phyloP scores from a whole-genome alignment of 2,329 filamentous ascomycete species.

The Pyrenophora seminiperda region DNA sequence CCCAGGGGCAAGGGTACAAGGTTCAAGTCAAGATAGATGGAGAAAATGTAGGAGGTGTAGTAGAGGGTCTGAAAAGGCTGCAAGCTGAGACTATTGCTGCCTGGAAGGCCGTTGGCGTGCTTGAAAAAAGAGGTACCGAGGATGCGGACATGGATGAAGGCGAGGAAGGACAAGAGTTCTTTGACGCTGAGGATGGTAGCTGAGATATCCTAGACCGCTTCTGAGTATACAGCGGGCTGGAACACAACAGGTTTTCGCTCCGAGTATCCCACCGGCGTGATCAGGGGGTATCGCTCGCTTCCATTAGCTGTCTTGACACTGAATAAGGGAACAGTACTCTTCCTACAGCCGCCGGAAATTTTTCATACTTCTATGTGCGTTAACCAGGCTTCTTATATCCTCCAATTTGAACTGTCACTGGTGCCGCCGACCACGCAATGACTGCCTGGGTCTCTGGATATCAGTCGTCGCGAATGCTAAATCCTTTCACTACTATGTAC shows the following conservation, averaged over 20 bases:
- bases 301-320: no score
- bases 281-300: neutral
- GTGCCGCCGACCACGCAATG: no score
- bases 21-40: slow-evolving; percentile 47
- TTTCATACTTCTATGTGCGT: no score
- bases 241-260: neutral
- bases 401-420: no score
- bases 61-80: slow-evolving; percentile 40
- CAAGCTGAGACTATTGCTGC: slow-evolving; percentile 50
- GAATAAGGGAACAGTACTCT: no score
- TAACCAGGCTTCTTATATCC: no score
- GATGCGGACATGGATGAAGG: slow-evolving; percentile 3
- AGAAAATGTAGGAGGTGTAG: slow-evolving; percentile 39
- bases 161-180: slow-evolving; percentile 24
- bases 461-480: no score
- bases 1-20: slow-evolving; percentile 21
- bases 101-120: slow-evolving; percentile 34
- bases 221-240: neutral
- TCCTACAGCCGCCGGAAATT: no score
- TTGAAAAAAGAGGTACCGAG: slow-evolving; percentile 17
- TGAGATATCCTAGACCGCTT: slow-evolving; percentile 10
- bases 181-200: slow-evolving; percentile 23
- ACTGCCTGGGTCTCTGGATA: no score
- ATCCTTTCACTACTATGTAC: neutral
- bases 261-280: neutral